Evolutionary conservation across 306 rosid genomes (phyloP).

Genomic region (Abrus pulchellus): DNA sequence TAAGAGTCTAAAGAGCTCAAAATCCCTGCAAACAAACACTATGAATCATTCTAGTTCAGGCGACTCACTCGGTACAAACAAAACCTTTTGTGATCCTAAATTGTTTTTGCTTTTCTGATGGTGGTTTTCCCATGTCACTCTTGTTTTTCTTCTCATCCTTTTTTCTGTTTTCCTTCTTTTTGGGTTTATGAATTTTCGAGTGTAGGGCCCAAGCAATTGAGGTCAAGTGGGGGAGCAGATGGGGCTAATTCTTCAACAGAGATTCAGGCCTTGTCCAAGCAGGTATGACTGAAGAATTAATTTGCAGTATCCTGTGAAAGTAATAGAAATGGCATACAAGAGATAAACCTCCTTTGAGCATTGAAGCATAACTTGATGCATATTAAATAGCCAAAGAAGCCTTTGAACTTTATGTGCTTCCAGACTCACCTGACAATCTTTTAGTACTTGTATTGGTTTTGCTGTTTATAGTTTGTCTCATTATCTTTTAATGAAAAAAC

Average conservation of each 20-base stretch:
- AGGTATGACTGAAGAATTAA: conserved; percentile 61
- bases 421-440: not conserved
- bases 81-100: conserved; percentile 48
- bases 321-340: conserved; percentile 25
- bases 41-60: conserved; percentile 50
- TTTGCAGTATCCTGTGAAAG: not conserved
- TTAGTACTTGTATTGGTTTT: conserved; percentile 26
- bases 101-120: conserved; percentile 51
- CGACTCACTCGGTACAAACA: conserved; percentile 36
- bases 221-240: conserved; percentile 58
- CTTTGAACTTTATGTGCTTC: not conserved
- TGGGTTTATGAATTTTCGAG: conserved; percentile 46
- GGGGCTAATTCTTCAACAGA: conserved; percentile 63
- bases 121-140: conserved; percentile 1
- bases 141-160: not conserved
- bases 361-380: conserved; percentile 10
- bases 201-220: conserved; percentile 73
- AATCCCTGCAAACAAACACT: conserved; percentile 64
- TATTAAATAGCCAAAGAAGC: conserved; percentile 26
- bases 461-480: conserved; percentile 10
- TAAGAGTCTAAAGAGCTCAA: conserved; percentile 72
- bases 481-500: conserved; percentile 12
- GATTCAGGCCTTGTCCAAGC: conserved; percentile 77
- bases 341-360: conserved; percentile 21
- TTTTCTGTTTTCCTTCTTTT: conserved; percentile 21